These are phyloP conservation scores for Colletotrichum melonis DNA, from an alignment of 2,329 filamentous ascomycete genomes.

Conservation along the genomic window DNA sequence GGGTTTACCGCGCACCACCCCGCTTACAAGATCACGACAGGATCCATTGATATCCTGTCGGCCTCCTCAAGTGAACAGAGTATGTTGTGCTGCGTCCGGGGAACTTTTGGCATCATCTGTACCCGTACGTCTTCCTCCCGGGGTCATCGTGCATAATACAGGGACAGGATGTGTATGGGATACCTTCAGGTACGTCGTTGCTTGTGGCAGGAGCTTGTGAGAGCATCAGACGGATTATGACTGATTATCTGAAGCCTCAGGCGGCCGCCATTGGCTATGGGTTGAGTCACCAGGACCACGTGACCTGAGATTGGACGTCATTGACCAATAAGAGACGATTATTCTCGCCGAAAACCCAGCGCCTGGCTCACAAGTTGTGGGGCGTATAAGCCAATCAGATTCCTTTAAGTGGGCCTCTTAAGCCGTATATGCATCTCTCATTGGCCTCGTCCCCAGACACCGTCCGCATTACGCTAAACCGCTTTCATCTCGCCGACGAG, in stretches of 20 bases:
- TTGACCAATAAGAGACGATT: slow-evolving; percentile 46
- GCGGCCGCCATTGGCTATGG: slow-evolving; percentile 35
- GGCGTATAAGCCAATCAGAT: slow-evolving; percentile 42
- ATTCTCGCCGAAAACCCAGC: slow-evolving; percentile 49
- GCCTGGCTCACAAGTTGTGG: slow-evolving; percentile 42
- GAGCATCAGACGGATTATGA: neutral
- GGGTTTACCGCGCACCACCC: neutral
- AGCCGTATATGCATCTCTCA: slow-evolving; percentile 17
- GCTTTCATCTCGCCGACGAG: slow-evolving; percentile 54
- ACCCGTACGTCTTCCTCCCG: neutral
- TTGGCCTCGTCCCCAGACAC: slow-evolving; percentile 41
- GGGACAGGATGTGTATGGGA: neutral
- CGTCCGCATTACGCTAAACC: slow-evolving; percentile 46
- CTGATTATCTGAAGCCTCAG: neutral
- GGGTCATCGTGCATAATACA: neutral
- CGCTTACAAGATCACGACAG: neutral
- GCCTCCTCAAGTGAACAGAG: neutral
- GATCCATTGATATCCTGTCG: neutral
- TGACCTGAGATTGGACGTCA: slow-evolving; percentile 37
- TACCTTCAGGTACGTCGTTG: neutral
- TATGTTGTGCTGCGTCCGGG: neutral
- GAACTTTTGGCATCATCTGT: neutral
- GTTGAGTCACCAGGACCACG: slow-evolving; percentile 34
- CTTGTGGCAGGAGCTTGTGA: neutral
- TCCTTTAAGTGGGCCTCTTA: neutral